phyloP scores from a whole-genome alignment of 257 asterid genomes.

The Rauvolfia tetraphylla region DNA sequence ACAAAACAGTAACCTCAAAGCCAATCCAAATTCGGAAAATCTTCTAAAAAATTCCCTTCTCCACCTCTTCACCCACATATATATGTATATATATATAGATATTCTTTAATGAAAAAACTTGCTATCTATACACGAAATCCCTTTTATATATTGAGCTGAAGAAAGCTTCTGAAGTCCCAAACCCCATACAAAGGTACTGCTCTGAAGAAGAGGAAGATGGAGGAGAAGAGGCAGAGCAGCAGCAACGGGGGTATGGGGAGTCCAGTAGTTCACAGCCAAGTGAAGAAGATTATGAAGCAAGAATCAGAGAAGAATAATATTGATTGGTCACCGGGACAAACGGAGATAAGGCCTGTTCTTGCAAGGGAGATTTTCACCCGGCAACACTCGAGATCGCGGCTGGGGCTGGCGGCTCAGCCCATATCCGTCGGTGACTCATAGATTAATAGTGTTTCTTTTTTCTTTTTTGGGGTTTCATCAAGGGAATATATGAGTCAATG shows the following conservation, averaged over 20 bases:
- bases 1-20: too few relatives aligned
- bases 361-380: conserved; percentile 20
- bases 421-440: conserved; percentile 19
- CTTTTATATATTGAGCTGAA: too few relatives aligned
- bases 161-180: background rate
- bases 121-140: too few relatives aligned
- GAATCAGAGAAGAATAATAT: conserved; percentile 24
- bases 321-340: conserved; percentile 15
- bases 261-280: conserved; percentile 30
- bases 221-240: background rate
- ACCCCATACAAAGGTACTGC: too few relatives aligned
- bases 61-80: too few relatives aligned
- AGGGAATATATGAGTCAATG: too few relatives aligned
- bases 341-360: conserved; percentile 2
- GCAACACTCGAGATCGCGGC: conserved; percentile 33
- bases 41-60: too few relatives aligned
- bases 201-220: background rate
- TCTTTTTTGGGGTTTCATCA: background rate
- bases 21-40: too few relatives aligned
- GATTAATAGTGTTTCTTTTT: background rate
- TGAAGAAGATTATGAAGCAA: conserved; percentile 34
- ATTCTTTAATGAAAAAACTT: too few relatives aligned
- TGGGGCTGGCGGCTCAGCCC: conserved; percentile 20
- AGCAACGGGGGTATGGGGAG: background rate
- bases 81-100: too few relatives aligned